Evolutionary conservation across 306 rosid genomes (phyloP).

Genomic region (Casuarina cunninghamiana): DNA sequence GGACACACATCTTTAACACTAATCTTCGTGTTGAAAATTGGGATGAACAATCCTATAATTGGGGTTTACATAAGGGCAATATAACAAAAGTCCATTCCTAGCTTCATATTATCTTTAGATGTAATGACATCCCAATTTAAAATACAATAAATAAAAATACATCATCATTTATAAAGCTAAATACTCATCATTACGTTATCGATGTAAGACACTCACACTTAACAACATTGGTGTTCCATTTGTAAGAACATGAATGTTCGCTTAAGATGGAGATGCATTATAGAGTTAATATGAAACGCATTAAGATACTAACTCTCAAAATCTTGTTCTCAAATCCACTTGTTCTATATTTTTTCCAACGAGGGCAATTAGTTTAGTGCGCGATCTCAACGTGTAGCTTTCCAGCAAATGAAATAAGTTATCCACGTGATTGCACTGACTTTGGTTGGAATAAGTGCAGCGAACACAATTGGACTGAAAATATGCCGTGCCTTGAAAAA

Average conservation of each 20-base stretch:
- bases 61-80: too few species aligned
- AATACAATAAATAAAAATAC: too few species aligned
- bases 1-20: too few species aligned
- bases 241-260: slow-evolving; percentile 38
- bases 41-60: too few species aligned
- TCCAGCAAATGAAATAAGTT: background rate
- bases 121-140: too few species aligned
- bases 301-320: background rate
- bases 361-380: background rate
- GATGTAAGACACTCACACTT: too few species aligned
- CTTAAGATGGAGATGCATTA: background rate
- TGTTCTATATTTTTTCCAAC: background rate
- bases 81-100: too few species aligned
- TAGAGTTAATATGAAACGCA: background rate
- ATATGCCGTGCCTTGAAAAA: background rate
- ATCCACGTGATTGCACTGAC: background rate
- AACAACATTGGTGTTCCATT: slow-evolving; percentile 38
- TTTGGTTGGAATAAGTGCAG: background rate
- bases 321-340: background rate
- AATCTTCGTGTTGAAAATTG: too few species aligned
- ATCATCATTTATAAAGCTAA: too few species aligned
- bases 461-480: background rate
- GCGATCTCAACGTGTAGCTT: background rate
- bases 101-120: too few species aligned
- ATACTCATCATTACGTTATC: too few species aligned